phyloP scores from a whole-genome alignment of 345 rosid species.

The Euphorbia pulcherrima region DNA sequence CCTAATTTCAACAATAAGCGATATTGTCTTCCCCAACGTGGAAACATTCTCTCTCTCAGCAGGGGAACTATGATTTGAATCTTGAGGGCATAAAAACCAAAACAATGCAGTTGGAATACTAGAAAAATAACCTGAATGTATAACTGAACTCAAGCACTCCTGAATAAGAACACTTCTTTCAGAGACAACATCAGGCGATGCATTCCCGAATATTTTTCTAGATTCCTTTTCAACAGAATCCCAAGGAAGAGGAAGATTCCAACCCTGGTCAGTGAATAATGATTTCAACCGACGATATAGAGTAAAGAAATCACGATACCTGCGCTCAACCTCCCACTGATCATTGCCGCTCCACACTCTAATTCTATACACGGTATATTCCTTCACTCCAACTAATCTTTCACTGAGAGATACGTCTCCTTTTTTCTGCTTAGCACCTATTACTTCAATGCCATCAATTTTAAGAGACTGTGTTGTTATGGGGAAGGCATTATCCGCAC shows the following conservation, averaged over 20 bases:
- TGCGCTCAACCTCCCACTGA: constrained; percentile 86
- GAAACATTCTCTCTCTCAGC: constrained; percentile 40
- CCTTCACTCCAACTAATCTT: constrained; percentile 92
- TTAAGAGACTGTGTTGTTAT: constrained; percentile 32
- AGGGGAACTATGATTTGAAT: constrained; percentile 48
- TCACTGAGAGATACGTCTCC: constrained; percentile 91
- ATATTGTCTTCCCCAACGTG: constrained; percentile 75
- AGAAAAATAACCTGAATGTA: constrained; percentile 51
- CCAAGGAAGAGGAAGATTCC: constrained; percentile 87
- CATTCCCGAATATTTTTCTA: constrained; percentile 73
- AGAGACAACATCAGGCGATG: constrained; percentile 72
- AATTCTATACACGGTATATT: constrained; percentile 76
- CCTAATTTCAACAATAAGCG: constrained; percentile 66
- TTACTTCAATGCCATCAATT: constrained; percentile 77
- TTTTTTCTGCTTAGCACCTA: constrained; percentile 86
- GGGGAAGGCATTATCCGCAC: constrained; percentile 40
- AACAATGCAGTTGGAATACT: constrained; percentile 59
- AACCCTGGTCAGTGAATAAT: constrained; percentile 66
- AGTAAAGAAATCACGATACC: constrained; percentile 88
- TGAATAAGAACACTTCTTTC: constrained; percentile 85
- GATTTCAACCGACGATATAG: constrained; percentile 78
- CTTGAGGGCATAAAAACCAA: constrained; percentile 74
- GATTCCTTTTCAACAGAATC: constrained; percentile 76
- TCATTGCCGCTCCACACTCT: constrained; percentile 73
- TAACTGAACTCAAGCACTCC: constrained; percentile 68